phyloP scores from a whole-genome alignment of 495 filamentous ascomycete genomes.

The Talaromyces nanjingensis region DNA sequence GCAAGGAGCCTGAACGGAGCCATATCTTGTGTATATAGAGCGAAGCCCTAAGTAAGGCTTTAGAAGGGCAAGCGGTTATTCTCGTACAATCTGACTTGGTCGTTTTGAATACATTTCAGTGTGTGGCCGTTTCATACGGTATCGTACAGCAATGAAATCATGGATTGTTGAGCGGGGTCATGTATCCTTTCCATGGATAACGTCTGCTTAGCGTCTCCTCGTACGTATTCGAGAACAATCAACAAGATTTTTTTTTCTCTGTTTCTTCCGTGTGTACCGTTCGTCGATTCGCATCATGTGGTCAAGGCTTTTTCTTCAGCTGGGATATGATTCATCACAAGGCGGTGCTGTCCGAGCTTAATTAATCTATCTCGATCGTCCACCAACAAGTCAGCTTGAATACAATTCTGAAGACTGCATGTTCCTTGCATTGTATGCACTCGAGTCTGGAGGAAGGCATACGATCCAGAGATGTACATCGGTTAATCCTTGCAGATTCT shows the following conservation, averaged over 20 bases:
- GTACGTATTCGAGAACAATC: background rate
- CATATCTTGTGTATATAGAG: too few relatives aligned
- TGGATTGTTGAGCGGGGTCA: background rate
- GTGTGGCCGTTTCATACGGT: background rate
- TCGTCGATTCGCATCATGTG: background rate
- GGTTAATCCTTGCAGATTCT: conserved; percentile 4
- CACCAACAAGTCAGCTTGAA: background rate
- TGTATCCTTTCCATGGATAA: background rate
- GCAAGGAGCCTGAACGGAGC: too few relatives aligned
- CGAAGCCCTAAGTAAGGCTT: too few relatives aligned
- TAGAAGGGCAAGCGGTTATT: too few relatives aligned
- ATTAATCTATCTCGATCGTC: background rate
- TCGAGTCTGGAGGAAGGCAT: background rate
- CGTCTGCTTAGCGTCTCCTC: background rate
- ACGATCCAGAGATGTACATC: background rate
- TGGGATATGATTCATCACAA: background rate
- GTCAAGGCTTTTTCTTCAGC: background rate
- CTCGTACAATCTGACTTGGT: too few relatives aligned
- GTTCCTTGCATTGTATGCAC: conserved; percentile 1
- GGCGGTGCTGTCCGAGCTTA: background rate
- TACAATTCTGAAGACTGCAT: background rate
- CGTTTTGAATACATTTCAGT: too few relatives aligned
- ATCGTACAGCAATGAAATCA: background rate
- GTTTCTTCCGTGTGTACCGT: background rate
- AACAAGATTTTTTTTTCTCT: background rate